Evolutionary conservation across 768 basidiomycete species (phyloP).

Genomic region (Kwoniella shandongensis): DNA sequence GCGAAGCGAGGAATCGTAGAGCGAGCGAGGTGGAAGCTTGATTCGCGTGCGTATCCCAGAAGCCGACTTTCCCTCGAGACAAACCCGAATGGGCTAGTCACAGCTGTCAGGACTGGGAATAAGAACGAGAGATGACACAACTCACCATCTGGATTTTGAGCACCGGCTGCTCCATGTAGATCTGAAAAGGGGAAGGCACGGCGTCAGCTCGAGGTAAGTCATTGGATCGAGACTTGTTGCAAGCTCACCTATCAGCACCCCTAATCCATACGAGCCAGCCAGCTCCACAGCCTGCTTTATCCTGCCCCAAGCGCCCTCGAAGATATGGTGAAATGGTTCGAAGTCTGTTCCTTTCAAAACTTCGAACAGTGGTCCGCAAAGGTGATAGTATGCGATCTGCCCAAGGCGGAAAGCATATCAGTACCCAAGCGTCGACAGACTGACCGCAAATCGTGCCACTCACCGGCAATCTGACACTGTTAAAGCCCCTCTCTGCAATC

Average conservation of each 20-base stretch:
- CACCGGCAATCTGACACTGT: slow-evolving; percentile 66
- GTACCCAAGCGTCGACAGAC: slow-evolving; percentile 54
- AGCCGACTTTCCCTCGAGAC: slow-evolving; percentile 55
- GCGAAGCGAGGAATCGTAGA: slow-evolving; percentile 50
- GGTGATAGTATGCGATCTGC: slow-evolving; percentile 75
- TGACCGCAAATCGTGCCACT: slow-evolving; percentile 57
- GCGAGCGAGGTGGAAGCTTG: slow-evolving; percentile 47
- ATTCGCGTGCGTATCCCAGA: slow-evolving; percentile 47
- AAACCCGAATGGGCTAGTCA: slow-evolving; percentile 56
- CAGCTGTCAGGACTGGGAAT: background rate
- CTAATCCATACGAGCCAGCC: slow-evolving; percentile 70
- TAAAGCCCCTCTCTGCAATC: slow-evolving; percentile 61
- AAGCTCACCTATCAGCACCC: slow-evolving; percentile 67
- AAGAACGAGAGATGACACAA: background rate
- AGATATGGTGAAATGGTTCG: slow-evolving; percentile 58
- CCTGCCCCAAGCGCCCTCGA: slow-evolving; percentile 66
- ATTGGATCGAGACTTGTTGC: background rate
- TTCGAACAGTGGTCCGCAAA: slow-evolving; percentile 72
- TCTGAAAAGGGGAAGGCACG: slow-evolving; percentile 48
- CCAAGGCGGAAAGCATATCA: background rate
- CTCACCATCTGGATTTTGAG: slow-evolving; percentile 50
- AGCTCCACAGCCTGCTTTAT: slow-evolving; percentile 61
- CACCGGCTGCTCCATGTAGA: slow-evolving; percentile 78
- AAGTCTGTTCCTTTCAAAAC: slow-evolving; percentile 69
- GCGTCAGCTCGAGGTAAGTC: slow-evolving; percentile 2